Base-by-base conservation (phyloP, 2,329 filamentous ascomycete species). In the Pseudogymnoascus sp. region DNA sequence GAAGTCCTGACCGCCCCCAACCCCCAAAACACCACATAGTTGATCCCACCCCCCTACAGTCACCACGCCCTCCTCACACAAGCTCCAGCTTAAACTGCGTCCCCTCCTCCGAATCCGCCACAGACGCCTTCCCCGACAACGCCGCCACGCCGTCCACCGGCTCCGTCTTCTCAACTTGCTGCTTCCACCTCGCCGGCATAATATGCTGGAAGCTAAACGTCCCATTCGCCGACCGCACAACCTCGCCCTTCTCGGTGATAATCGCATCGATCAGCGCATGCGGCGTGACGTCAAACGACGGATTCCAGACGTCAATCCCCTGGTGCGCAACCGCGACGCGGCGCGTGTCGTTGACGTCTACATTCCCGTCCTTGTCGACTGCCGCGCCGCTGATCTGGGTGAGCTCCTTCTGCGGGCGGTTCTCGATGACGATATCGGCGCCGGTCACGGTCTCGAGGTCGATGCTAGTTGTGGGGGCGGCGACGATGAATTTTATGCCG, bases 201-300 rank as follows among this genome's bases (percentile, higher is more conserved):
- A 86, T 75, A 62, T 75, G 72, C 67, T 78, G 77, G 67, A 87
- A 85, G 70, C 86, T 79, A 69, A 96, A 97, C 22, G 75, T 78
- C 1, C 91, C 92, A 63, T 87, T 80, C 2, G 77, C 73, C 52
- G 84, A 84, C 79, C 93, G 96, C 70, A 91, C 87, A 2, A 95
- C 86, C 6, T 92, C 90, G 0, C 93, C 93, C 69, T 89, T 86
- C 77, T 99, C 94, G 0, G 94, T 99, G 66, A 97, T 90, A 63
- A 99, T 89, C 2, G 90, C 92, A 75, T 99, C 94, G 67, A 99
- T 97, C 61, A 97, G 78, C 66, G 85, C 84, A 38, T 89, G 85
- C 0, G 94, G 93, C 8, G 94, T 99, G 35, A 99, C 90, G 72
- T 99, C 94, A 72, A 99, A 99, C 0, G 92, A 90, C 33, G 94